Base-by-base conservation (phyloP, 352 stramenopile genomes). In the Globisporangium spinosum region DNA sequence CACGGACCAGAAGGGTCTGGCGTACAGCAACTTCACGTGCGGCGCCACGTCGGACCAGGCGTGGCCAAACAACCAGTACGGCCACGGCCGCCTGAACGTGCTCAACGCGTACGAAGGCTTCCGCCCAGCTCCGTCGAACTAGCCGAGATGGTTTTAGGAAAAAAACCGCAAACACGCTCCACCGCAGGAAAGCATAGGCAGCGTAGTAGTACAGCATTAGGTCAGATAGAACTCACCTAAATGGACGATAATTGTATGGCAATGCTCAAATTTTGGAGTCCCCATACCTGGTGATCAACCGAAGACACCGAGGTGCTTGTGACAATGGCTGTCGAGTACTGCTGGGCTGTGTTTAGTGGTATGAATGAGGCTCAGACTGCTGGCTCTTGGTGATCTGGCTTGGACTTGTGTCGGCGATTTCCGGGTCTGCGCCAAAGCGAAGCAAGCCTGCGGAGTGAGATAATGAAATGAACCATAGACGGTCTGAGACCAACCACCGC, bases 51-150 rank as follows among this genome's bases (percentile, higher is more conserved):
- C 40, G 17, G 75, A 76, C 62, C 40, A n/a, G 3, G 62, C 38
- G 27, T 77, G 68, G 65, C 77, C 75, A 2, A 85, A 82, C 69
- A 82, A 85, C 64, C 69, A 76, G 57, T 82, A 61, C 40, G 77
- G 75, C 51, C 62, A 77, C 53, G 67, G 67, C 20, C 67, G 60
- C 29, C 35, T 72, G 12, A 72, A 72, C 61, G 54, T 72, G 2
- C 10, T 69, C 54, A 72, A 64, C 61, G 67, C 67, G 53, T 72
- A 72, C 67, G 38, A 68, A 38, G 67, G 67, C 60, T 72, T 63
- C 51, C 67, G 67, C 35, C 65, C 65, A 56, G 58, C 58, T 23
- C 51, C 51, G 34, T 20, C 51, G 4, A 57, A 57, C 51, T 57
- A 57, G 38, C 0, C 12, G 13, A 45, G 10, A 45, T 45, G 38